Evolutionary conservation across 202 grass and related monocot species (phyloP), one percentile per base, ranked within the genome.

Genomic region (Elaeis oleifera): DNA sequence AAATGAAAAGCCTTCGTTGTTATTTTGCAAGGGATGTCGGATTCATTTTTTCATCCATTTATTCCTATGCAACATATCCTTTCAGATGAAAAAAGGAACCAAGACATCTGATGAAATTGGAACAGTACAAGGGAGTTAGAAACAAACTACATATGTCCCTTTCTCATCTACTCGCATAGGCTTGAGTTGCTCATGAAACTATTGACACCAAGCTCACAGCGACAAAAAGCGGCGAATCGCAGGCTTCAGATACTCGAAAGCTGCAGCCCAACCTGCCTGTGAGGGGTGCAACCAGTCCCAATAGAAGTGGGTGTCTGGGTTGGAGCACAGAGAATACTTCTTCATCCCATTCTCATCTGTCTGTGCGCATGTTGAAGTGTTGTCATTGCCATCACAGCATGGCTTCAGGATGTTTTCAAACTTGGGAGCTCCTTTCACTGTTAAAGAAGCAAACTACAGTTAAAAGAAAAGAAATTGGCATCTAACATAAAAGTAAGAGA

Each of bases 201-300:
- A 44, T 44, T 0, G 36, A 44, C 36, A 13, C 36, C 36, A 44
- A 44, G 36, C 36, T 87, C 77, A 90, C 18, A 69, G 50, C 23
- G 57, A 83, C 17, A 92, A 60, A 50, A 92, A 89, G 20, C 21
- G 23, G 1, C 29, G 68, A 70, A 91, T 60, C 39, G 63, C 49
- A 8, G 64, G 22, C 61, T 13, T 66, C 53, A 97, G 76, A n/a
- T 65, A 39, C 48, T 74, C 61, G 6, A 81, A 78, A n/a, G 81
- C 84, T 5, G 92, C 77, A 3, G 79, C 61, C 92, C 92, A 91
- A 27, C 74, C 87, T 21, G 84, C 81, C 76, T 96, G 87, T 26
- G 92, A 89, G 4, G 84, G 87, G 69, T 96, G 92, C 6, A 77
- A 79, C 16, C 80, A 80, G 32, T 96, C 92, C 92, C 92, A 97